Evolutionary conservation across 345 rosid species (phyloP).

Genomic region (Aegle marmelos): DNA sequence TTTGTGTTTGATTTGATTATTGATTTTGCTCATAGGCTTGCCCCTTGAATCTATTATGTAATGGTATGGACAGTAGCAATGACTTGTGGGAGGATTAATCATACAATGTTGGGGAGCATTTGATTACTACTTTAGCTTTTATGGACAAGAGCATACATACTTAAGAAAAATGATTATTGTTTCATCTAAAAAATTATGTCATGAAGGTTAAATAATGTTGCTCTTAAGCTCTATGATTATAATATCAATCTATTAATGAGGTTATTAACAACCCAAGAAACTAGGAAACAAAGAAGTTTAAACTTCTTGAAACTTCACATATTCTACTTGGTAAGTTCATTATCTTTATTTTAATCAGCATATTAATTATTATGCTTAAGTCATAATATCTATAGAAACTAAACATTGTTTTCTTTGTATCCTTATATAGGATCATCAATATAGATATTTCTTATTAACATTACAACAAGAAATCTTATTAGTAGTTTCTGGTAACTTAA

Average conservation of each 20-base stretch:
- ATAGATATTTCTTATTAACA: neutral
- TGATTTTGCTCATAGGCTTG: too few species aligned
- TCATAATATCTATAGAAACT: neutral
- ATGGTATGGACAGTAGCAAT: too few species aligned
- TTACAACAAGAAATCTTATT: constrained; percentile 48
- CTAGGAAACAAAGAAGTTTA: constrained; percentile 30
- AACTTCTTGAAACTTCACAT: constrained; percentile 18
- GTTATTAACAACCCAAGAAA: constrained; percentile 18
- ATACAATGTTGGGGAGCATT: too few species aligned
- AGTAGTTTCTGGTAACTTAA: neutral
- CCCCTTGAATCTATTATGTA: too few species aligned
- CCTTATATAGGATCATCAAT: neutral
- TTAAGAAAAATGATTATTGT: neutral
- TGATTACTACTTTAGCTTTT: too few species aligned
- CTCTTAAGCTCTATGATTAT: neutral
- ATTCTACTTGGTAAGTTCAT: constrained; percentile 29
- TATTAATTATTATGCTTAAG: neutral
- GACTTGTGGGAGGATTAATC: too few species aligned
- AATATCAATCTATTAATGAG: constrained; percentile 1
- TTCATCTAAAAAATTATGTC: neutral
- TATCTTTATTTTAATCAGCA: neutral
- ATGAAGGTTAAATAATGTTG: neutral
- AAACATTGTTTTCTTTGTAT: neutral
- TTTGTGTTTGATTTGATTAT: too few species aligned
- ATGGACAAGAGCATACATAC: too few species aligned